Percentiles rank a stretch among this genome's conserved stretches.
Evolutionary conservation across 352 stramenopile species (phyloP).

Genomic region (Pythium insidiosum): DNA sequence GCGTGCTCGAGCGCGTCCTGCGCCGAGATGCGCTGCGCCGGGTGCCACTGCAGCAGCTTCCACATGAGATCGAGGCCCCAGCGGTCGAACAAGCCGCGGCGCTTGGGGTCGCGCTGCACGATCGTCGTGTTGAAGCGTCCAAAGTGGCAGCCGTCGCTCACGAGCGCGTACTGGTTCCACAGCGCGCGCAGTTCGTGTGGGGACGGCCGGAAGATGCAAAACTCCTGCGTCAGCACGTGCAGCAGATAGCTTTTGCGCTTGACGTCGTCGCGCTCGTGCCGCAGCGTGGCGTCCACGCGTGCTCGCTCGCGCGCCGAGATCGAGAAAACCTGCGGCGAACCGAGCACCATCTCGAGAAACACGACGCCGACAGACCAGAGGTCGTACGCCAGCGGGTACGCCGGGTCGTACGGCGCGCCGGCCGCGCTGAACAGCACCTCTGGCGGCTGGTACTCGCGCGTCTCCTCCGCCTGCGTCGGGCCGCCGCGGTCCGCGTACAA

Average conservation of each 20-base stretch:
- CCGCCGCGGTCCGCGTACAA: constrained; percentile 68
- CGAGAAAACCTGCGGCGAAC: constrained; percentile 85
- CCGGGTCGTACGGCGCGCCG: constrained; percentile 51
- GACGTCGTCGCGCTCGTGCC: too few species aligned
- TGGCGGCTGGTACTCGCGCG: constrained; percentile 92
- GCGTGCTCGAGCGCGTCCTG: constrained; percentile 74
- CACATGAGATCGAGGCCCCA: constrained; percentile 91
- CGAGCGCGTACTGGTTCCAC: constrained; percentile 62
- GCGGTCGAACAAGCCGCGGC: constrained; percentile 75
- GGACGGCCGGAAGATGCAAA: constrained; percentile 73
- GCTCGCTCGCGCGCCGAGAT: constrained; percentile 81
- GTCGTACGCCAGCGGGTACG: constrained; percentile 71
- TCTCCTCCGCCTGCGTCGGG: constrained; percentile 88
- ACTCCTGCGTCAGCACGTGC: constrained; percentile 77
- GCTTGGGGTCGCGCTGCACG: constrained; percentile 84
- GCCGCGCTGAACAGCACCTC: constrained; percentile 79
- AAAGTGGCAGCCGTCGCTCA: constrained; percentile 80
- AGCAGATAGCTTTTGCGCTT: constrained; percentile 60
- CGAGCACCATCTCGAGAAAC: constrained; percentile 93
- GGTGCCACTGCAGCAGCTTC: constrained; percentile 91
- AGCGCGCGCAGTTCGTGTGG: constrained; percentile 41
- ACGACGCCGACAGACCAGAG: constrained; percentile 93
- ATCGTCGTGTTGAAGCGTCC: constrained; percentile 91
- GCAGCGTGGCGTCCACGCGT: constrained; percentile 79
- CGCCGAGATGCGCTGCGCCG: constrained; percentile 78